Conservation (phyloP, 1,284 basidiomycete species). For the Ceratobasidium papillatum region DNA sequence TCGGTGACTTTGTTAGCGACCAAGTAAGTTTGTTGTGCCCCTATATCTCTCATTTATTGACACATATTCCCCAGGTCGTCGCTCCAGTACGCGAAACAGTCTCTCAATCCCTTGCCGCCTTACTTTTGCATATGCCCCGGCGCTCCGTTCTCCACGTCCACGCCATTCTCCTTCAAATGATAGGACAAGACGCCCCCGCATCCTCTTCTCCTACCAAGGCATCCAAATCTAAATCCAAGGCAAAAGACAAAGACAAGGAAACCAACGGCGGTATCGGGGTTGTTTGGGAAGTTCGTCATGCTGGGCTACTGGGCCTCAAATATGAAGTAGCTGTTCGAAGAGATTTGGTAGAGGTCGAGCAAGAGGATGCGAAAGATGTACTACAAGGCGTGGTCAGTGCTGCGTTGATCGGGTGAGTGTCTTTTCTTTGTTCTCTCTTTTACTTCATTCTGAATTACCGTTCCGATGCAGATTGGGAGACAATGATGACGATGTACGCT, state of each 20-base stretch:
- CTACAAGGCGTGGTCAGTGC: slow-evolving; percentile 85
- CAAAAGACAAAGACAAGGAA: slow-evolving; percentile 51
- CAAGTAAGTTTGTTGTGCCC: slow-evolving; percentile 61
- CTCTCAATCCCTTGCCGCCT: slow-evolving; percentile 91
- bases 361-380: slow-evolving; percentile 59
- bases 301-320: slow-evolving; percentile 94
- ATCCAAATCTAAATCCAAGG: slow-evolving; percentile 52
- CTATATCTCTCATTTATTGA: neutral
- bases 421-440: slow-evolving; percentile 37
- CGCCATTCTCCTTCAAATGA: slow-evolving; percentile 89
- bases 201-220: slow-evolving; percentile 48
- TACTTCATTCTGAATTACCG: neutral
- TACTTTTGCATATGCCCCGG: slow-evolving; percentile 86
- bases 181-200: slow-evolving; percentile 78
- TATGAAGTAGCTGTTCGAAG: slow-evolving; percentile 95
- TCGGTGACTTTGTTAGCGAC: slow-evolving; percentile 97
- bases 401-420: slow-evolving; percentile 82
- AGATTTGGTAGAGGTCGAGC: slow-evolving; percentile 72
- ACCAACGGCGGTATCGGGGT: slow-evolving; percentile 61
- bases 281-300: slow-evolving; percentile 96
- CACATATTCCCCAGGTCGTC: slow-evolving; percentile 64
- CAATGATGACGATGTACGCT: slow-evolving; percentile 95
- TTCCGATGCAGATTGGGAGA: slow-evolving; percentile 74
- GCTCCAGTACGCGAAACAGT: slow-evolving; percentile 97
- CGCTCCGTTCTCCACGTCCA: slow-evolving; percentile 84